Evolutionary conservation across 768 basidiomycete genomes (phyloP).

Genomic region (Wakefieldia striispora): DNA sequence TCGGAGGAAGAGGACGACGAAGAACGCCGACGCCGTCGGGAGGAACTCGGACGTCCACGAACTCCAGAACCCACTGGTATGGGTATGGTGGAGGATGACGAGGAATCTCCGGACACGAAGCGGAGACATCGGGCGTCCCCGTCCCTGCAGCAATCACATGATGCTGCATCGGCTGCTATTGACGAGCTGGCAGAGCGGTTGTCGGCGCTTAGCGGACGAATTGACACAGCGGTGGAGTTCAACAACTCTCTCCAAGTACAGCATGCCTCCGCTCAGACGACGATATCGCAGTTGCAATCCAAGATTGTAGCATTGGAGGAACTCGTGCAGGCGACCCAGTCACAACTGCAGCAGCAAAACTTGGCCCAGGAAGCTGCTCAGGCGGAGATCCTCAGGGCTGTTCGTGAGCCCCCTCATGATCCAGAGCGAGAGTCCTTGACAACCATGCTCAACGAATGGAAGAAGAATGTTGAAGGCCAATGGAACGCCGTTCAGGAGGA

Average conservation of each 20-base stretch:
- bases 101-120: conserved; percentile 31
- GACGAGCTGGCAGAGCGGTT: conserved; percentile 65
- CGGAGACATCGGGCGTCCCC: conserved; percentile 16
- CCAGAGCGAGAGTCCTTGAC: conserved; percentile 50
- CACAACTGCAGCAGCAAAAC: conserved; percentile 38
- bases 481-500: conserved; percentile 78
- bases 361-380: conserved; percentile 36
- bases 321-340: conserved; percentile 51
- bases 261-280: conserved; percentile 73
- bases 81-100: conserved; percentile 48
- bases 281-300: conserved; percentile 63
- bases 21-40: conserved; percentile 42
- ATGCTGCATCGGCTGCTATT: conserved; percentile 36
- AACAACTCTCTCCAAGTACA: conserved; percentile 74
- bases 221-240: conserved; percentile 72
- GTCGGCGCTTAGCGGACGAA: conserved; percentile 59
- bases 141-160: conserved; percentile 17
- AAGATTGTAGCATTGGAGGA: conserved; percentile 71
- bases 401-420: conserved; percentile 34
- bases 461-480: conserved; percentile 72
- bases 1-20: conserved; percentile 44
- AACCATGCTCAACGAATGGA: conserved; percentile 66
- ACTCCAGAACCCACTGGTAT: conserved; percentile 78
- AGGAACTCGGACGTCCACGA: conserved; percentile 65
- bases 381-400: conserved; percentile 31